Evolutionary conservation across 2,329 filamentous ascomycete species (phyloP).

Genomic region (Helicocarpus griseus): DNA sequence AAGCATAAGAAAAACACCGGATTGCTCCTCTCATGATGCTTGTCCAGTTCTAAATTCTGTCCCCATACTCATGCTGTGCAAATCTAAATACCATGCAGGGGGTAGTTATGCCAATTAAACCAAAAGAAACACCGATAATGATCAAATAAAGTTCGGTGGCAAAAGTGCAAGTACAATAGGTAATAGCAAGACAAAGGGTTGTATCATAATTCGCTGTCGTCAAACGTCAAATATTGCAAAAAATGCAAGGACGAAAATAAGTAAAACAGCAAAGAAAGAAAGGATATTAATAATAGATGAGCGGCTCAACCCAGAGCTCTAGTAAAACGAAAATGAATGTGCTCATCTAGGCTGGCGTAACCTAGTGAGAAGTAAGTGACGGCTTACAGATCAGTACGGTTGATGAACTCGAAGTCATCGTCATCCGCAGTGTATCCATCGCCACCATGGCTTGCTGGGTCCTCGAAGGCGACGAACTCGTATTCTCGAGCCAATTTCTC

Average conservation of each 20-base stretch:
- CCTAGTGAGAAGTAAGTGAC: neutral
- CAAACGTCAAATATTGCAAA: too few species aligned
- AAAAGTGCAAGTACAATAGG: too few species aligned
- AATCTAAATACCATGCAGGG: neutral
- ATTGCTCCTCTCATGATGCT: constrained; percentile 20
- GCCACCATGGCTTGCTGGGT: constrained; percentile 26
- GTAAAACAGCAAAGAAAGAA: neutral
- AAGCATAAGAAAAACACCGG: constrained; percentile 14
- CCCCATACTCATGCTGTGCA: neutral
- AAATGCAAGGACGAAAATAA: neutral
- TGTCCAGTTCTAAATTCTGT: constrained; percentile 6
- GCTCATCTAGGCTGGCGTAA: neutral
- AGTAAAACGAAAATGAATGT: neutral
- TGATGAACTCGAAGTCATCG: constrained; percentile 35
- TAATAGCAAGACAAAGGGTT: neutral
- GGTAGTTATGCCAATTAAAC: neutral
- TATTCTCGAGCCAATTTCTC: constrained; percentile 55
- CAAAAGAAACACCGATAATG: neutral
- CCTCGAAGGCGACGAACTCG: constrained; percentile 39
- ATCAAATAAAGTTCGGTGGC: neutral
- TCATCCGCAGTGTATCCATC: constrained; percentile 24
- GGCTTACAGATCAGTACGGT: constrained; percentile 21
- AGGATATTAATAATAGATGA: neutral
- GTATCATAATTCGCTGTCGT: too few species aligned
- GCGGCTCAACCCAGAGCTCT: neutral